A percentile compares a stretch with the other conserved stretches of the same genome.
phyloP scores from a whole-genome alignment of 2,329 filamentous ascomycete genomes.

The Monosporascus sp. region DNA sequence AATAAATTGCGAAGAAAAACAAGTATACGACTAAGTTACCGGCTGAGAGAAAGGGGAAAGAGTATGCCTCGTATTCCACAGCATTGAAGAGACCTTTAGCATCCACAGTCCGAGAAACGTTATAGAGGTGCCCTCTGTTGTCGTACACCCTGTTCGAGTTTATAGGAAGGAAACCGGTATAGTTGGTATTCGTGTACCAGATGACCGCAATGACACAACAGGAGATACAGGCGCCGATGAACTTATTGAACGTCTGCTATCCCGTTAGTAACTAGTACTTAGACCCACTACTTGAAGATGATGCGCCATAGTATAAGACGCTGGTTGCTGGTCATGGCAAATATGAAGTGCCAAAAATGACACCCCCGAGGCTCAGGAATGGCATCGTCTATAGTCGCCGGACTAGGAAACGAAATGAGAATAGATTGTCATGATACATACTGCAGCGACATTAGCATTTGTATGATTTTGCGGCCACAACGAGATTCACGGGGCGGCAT shows the following conservation, averaged over 20 bases:
- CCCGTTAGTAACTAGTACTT: slow-evolving; percentile 36
- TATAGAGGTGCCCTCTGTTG: slow-evolving; percentile 42
- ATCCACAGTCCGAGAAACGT: slow-evolving; percentile 29
- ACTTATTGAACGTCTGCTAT: slow-evolving; percentile 57
- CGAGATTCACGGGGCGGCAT: too few species aligned
- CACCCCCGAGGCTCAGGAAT: slow-evolving; percentile 21
- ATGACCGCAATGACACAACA: slow-evolving; percentile 50
- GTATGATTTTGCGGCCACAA: neutral
- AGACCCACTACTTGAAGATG: too few species aligned
- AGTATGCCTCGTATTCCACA: slow-evolving; percentile 43
- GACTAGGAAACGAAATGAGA: neutral
- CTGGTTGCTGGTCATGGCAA: too few species aligned
- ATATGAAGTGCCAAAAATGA: too few species aligned
- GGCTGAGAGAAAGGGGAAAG: slow-evolving; percentile 45
- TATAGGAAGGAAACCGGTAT: slow-evolving; percentile 45
- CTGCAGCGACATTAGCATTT: neutral
- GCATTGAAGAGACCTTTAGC: slow-evolving; percentile 37
- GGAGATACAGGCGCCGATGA: slow-evolving; percentile 50
- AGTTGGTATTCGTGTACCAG: slow-evolving; percentile 55
- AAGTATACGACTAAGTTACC: slow-evolving; percentile 47
- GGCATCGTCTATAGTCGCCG: slow-evolving; percentile 1
- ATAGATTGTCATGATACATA: neutral
- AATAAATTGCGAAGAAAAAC: slow-evolving; percentile 51
- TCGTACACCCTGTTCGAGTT: slow-evolving; percentile 47
- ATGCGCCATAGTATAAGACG: too few species aligned